Evolutionary conservation across 2,329 filamentous ascomycete species (phyloP).

Genomic region (Arachnomyces sp.): DNA sequence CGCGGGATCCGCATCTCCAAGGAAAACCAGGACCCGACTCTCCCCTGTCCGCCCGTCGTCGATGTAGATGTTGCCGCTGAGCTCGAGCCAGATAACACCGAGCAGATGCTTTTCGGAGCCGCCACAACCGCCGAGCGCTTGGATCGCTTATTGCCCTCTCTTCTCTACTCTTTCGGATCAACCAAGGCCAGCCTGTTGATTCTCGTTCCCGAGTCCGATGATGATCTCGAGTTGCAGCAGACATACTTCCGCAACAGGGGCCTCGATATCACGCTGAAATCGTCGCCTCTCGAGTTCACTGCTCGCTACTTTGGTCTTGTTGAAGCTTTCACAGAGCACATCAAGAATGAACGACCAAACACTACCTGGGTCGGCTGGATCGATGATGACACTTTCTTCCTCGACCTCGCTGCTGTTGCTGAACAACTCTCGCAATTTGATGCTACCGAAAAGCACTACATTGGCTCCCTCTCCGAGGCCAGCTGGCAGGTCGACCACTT

Average conservation of each 20-base stretch:
- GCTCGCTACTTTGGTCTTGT: slow-evolving; percentile 37
- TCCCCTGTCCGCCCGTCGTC: slow-evolving; percentile 32
- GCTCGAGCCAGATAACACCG: slow-evolving; percentile 31
- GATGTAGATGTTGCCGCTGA: slow-evolving; percentile 34
- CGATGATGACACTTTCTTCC: slow-evolving; percentile 38
- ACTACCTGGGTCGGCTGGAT: slow-evolving; percentile 36
- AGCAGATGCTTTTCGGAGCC: slow-evolving; percentile 33
- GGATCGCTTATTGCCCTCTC: slow-evolving; percentile 31
- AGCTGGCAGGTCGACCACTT: slow-evolving; percentile 37
- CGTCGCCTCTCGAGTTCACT: slow-evolving; percentile 34
- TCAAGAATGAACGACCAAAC: slow-evolving; percentile 30
- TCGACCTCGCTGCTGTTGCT: slow-evolving; percentile 30
- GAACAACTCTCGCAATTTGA: slow-evolving; percentile 33
- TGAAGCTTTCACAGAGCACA: slow-evolving; percentile 31
- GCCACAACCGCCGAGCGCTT: slow-evolving; percentile 37
- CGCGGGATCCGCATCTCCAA: slow-evolving; percentile 29
- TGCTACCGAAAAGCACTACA: slow-evolving; percentile 33
- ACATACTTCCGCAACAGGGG: slow-evolving; percentile 35
- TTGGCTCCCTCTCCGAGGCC: slow-evolving; percentile 36
- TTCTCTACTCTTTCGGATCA: slow-evolving; percentile 35
- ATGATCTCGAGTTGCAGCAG: slow-evolving; percentile 31
- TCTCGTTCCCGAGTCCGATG: slow-evolving; percentile 33
- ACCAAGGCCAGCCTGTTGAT: slow-evolving; percentile 34
- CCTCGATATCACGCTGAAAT: slow-evolving; percentile 31
- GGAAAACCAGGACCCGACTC: slow-evolving; percentile 22